These are phyloP conservation scores for Casaregolazyma suthepensis DNA, from an alignment of 1,139 yeast genomes.

Conservation along the genomic window DNA sequence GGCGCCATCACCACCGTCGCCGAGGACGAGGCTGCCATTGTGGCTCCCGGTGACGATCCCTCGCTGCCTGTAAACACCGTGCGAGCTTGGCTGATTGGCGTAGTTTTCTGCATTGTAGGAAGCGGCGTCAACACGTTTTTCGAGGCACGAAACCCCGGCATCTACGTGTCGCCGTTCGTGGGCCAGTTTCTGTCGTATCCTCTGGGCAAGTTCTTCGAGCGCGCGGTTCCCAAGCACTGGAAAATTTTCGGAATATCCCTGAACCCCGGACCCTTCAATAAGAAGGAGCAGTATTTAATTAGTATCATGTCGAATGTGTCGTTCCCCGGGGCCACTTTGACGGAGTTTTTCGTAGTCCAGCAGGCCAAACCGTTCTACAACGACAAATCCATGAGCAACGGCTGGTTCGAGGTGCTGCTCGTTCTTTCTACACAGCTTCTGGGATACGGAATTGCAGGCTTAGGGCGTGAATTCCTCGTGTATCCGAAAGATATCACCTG, in stretches of 20 bases:
- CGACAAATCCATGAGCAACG: constrained; percentile 39
- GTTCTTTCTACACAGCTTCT: constrained; percentile 51
- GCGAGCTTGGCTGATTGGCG: constrained; percentile 45
- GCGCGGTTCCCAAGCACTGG: constrained; percentile 39
- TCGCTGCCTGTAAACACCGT: constrained; percentile 47
- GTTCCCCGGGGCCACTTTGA: constrained; percentile 3
- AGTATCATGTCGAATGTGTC: constrained; percentile 36
- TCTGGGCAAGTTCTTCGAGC: constrained; percentile 39
- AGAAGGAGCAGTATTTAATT: constrained; percentile 48
- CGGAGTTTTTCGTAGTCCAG: constrained; percentile 15
- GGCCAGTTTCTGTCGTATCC: constrained; percentile 56
- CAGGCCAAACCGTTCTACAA: constrained; percentile 33
- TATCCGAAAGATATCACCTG: constrained; percentile 58
- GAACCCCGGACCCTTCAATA: constrained; percentile 61
- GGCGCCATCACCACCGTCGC: not conserved
- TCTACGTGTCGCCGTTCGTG: constrained; percentile 42
- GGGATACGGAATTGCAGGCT: constrained; percentile 60
- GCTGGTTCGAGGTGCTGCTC: constrained; percentile 46
- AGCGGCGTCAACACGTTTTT: constrained; percentile 55
- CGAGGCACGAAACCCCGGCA: constrained; percentile 47
- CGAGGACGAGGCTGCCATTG: constrained; percentile 29
- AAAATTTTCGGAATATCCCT: constrained; percentile 39
- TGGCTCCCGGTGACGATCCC: constrained; percentile 37
- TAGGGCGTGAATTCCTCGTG: constrained; percentile 48
- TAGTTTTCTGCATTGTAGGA: constrained; percentile 51